phyloP scores from a whole-genome alignment of 2,329 filamentous ascomycete species.

The Tolypocladium endophyticum region DNA sequence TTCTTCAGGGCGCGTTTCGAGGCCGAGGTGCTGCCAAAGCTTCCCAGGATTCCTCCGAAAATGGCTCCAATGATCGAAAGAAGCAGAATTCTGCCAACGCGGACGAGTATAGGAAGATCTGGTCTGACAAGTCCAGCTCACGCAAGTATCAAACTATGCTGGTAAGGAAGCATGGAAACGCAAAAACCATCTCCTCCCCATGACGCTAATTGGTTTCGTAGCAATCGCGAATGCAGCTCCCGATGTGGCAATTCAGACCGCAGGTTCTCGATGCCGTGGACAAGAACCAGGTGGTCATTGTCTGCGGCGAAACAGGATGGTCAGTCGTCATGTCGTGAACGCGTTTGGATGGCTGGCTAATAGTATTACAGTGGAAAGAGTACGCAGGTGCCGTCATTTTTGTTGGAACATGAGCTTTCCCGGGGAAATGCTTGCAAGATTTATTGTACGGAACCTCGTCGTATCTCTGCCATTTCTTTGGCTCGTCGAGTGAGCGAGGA shows the following conservation, averaged over 20 bases:
- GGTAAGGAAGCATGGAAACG: slow-evolving; percentile 24
- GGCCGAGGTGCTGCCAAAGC: slow-evolving; percentile 40
- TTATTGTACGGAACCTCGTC: slow-evolving; percentile 88
- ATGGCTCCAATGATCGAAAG: slow-evolving; percentile 32
- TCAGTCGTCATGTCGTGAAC: slow-evolving; percentile 17
- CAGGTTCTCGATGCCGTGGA: slow-evolving; percentile 70
- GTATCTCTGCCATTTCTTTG: slow-evolving; percentile 92
- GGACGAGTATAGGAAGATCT: slow-evolving; percentile 46
- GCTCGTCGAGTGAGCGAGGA: slow-evolving; percentile 91
- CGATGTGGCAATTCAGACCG: slow-evolving; percentile 78
- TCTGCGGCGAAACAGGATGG: slow-evolving; percentile 94
- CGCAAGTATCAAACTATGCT: slow-evolving; percentile 71
- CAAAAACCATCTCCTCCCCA: neutral
- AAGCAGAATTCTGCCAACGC: slow-evolving; percentile 26
- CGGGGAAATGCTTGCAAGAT: slow-evolving; percentile 78
- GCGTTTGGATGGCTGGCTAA: slow-evolving; percentile 9
- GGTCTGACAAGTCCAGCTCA: slow-evolving; percentile 46
- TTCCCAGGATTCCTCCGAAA: slow-evolving; percentile 37
- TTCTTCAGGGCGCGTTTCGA: slow-evolving; percentile 67
- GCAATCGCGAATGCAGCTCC: slow-evolving; percentile 64
- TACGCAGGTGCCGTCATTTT: slow-evolving; percentile 90
- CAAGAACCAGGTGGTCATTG: slow-evolving; percentile 74
- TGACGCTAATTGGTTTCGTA: slow-evolving; percentile 9
- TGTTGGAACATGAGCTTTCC: slow-evolving; percentile 79
- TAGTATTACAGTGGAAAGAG: slow-evolving; percentile 62